These are phyloP conservation scores for Geranium brycei DNA, from an alignment of 345 rosid genomes.

Conservation along the genomic window DNA sequence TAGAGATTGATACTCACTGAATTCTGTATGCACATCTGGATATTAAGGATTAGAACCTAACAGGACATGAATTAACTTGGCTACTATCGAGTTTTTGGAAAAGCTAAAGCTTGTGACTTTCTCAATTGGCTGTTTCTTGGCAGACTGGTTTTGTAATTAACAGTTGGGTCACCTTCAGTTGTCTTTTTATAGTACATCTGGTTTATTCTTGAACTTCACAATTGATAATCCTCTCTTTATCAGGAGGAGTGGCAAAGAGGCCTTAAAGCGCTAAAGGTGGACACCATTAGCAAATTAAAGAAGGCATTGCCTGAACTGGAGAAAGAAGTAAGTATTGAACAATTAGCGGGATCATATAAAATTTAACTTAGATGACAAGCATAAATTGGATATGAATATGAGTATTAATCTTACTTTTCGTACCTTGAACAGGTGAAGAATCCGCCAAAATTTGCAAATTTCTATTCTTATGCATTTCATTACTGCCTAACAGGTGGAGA, in stretches of 20 bases:
- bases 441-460: conserved; percentile 23
- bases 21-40: neutral
- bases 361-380: neutral
- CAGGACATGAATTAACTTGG: neutral
- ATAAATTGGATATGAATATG: conserved; percentile 5
- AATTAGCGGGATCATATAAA: neutral
- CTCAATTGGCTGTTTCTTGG: too few relatives aligned
- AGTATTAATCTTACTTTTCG: conserved; percentile 1
- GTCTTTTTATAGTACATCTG: neutral
- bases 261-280: conserved; percentile 25
- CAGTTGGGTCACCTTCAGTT: neutral
- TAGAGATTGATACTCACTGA: neutral
- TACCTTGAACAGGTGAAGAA: conserved; percentile 20
- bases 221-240: neutral
- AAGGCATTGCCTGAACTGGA: conserved; percentile 23
- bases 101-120: too few relatives aligned
- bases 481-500: conserved; percentile 41
- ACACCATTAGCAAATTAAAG: conserved; percentile 26
- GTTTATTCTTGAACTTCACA: neutral
- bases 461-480: conserved; percentile 36
- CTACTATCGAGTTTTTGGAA: neutral
- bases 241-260: conserved; percentile 48
- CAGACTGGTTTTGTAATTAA: neutral
- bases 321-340: conserved; percentile 24
- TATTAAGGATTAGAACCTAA: neutral